Evolutionary conservation across 331 rosid species (phyloP), one percentile per base, ranked within the genome.

Genomic region (Pyracantha coccinea): DNA sequence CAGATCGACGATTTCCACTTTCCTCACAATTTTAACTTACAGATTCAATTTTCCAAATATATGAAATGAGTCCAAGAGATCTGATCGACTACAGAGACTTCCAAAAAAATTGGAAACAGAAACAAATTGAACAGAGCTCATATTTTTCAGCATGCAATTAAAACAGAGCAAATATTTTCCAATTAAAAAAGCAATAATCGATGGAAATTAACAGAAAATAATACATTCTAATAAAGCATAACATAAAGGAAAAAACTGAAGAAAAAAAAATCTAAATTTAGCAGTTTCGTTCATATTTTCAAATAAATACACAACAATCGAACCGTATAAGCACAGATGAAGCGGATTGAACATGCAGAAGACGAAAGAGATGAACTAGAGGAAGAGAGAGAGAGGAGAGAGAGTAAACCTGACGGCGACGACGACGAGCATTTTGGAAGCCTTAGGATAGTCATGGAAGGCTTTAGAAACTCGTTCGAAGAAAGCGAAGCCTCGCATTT

Each of bases 321-420:
- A n/a, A 2, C 1, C 3, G 16, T 27, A 27, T 29, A 10, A 9
- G 53, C 5, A 4, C 12, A 15, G 25, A 11, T 27, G 16, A 23
- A 23, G 23, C 25, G 8, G 15, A 47, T 28, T 25, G 17, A 66
- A 38, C 28, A 20, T 0, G 57, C 6, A 72, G 33, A 35, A 35
- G 54, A 27, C 12, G 41, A 60, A 60, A 60, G 19, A 60, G 32
- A 62, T 0, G 23, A 14, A 7, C 3, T 2, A 11, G 33, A 52
- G 21, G 4, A 12, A 8, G 11, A 35, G 41, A 33, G 38, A 25
- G 33, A 17, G 9, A 58, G 58, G 45, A 62, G 52, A 62, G 45
- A 15, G 27, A 29, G 27, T 8, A 41, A 84, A 94, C 99, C 97
- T 81, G 60, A 90, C 82, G 71, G 96, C 78, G 84, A 89, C 73